Evolutionary conservation across 1,284 basidiomycete genomes (phyloP), one percentile per base, ranked within the genome.

Genomic region (Cutaneotrichosporon sp.): DNA sequence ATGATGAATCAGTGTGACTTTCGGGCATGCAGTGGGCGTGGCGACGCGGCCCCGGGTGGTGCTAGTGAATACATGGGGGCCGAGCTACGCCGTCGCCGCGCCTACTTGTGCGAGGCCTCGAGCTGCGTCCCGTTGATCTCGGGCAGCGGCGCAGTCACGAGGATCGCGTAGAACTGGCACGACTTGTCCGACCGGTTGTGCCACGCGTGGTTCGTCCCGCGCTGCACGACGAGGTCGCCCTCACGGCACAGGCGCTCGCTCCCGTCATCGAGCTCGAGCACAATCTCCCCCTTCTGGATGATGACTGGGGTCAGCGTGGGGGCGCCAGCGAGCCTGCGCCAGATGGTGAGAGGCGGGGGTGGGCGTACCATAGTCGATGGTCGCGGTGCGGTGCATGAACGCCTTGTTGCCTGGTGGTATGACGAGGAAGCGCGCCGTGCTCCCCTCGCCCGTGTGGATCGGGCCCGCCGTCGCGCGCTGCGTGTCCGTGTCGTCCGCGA

Each of bases 181-280:
- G 36, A 14, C 36, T 14, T n/a, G 14, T 14, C 13, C 14, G 36
- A 38, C 11, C 36, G 36, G 45, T 46, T 46, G 22, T 46, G 45
- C 45, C 45, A 46, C 22, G 45, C 20, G 45, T 46, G 45, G 22
- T 24, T 46, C 45, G 45, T 46, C 9, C 45, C 45, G 45, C 45
- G 45, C 45, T 46, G 45, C 45, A 46, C 45, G 20, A 25, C 45
- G 10, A 46, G 6, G 45, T 46, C 45, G 20, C 45, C 45, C 45
- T 46, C 22, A 8, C 20, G 18, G 20, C 20, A 24, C 22, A 13
- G 3, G 22, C 45, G 45, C 45, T 24, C 20, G 22, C 22, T 13
- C 22, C 45, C 45, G 20, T 24, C 45, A 13, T 46, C 45, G 45
- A 46, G 45, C 45, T 46, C 45, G 20, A 46, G 45, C 11, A 24